A percentile compares a stretch with the other conserved stretches of the same genome.
phyloP scores from a whole-genome alignment of 106 monocot species.

The Platanthera zijinensis region DNA sequence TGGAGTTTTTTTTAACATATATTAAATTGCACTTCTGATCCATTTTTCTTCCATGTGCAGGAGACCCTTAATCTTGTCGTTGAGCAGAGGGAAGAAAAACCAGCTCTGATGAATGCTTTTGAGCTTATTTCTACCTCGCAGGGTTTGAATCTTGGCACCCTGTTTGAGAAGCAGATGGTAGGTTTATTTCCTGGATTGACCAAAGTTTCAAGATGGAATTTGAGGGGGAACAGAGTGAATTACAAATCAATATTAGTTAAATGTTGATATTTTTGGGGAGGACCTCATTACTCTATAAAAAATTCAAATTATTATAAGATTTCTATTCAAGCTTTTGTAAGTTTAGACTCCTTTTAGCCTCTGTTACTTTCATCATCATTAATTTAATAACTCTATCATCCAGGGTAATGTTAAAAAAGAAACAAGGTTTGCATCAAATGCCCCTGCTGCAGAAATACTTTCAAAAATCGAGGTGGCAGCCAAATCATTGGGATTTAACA shows the following conservation, averaged over 20 bases:
- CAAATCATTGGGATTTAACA: slow-evolving; percentile 70
- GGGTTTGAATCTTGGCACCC: slow-evolving; percentile 73
- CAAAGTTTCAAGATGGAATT: not conserved
- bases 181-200: not conserved
- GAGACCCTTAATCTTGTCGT: slow-evolving; percentile 63
- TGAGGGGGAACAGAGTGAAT: not conserved
- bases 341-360: not conserved
- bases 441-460: slow-evolving; percentile 71
- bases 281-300: not conserved
- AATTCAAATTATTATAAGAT: not conserved
- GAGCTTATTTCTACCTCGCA: slow-evolving; percentile 92
- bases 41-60: slow-evolving; percentile 22
- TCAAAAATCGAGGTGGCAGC: slow-evolving; percentile 81
- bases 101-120: slow-evolving; percentile 85
- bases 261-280: not conserved
- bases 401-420: slow-evolving; percentile 68
- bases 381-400: not conserved
- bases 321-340: not conserved
- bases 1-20: not conserved
- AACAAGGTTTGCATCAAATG: slow-evolving; percentile 79
- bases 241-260: not conserved
- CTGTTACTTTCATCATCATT: not conserved
- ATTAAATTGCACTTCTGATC: not conserved
- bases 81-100: slow-evolving; percentile 73
- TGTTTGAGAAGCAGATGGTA: slow-evolving; percentile 91